A percentile compares a stretch with the other conserved stretches of the same genome.
These are phyloP conservation scores for Cladosporium sp. DNA, from an alignment of 2,329 filamentous ascomycete genomes.

Conservation along the genomic window DNA sequence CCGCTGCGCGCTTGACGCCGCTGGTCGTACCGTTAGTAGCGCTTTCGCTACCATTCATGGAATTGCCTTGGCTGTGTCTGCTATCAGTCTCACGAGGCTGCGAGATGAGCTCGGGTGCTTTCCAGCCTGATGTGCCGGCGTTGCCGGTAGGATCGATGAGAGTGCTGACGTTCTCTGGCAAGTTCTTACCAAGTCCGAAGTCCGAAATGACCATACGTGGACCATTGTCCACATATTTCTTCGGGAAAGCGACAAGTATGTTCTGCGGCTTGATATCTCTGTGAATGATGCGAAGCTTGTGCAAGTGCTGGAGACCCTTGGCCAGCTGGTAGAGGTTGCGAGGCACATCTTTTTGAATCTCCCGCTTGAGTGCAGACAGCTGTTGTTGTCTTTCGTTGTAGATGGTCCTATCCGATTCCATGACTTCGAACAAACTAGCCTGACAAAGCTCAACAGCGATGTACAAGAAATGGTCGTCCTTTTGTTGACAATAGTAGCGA, in stretches of 20 bases:
- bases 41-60: conserved; percentile 50
- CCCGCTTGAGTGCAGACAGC: conserved; percentile 59
- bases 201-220: conserved; percentile 93
- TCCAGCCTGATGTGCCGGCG: conserved; percentile 93
- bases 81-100: conserved; percentile 44
- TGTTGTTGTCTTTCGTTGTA: conserved; percentile 35
- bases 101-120: conserved; percentile 85
- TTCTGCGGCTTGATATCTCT: conserved; percentile 97
- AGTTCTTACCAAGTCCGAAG: conserved; percentile 95
- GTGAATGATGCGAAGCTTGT: conserved; percentile 90
- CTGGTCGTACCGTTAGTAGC: conserved; percentile 49
- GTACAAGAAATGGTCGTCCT: conserved; percentile 85
- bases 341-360: conserved; percentile 71
- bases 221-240: conserved; percentile 58
- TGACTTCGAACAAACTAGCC: conserved; percentile 87
- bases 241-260: conserved; percentile 73
- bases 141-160: conserved; percentile 92
- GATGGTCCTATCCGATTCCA: conserved; percentile 76
- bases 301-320: conserved; percentile 81
- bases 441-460: conserved; percentile 94
- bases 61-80: conserved; percentile 41
- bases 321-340: conserved; percentile 84
- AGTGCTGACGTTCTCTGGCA: conserved; percentile 90
- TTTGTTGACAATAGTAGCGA: conserved; percentile 89
- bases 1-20: conserved; percentile 89